Base-by-base conservation (phyloP, 768 basidiomycete species). In the Leccinum broughii region DNA sequence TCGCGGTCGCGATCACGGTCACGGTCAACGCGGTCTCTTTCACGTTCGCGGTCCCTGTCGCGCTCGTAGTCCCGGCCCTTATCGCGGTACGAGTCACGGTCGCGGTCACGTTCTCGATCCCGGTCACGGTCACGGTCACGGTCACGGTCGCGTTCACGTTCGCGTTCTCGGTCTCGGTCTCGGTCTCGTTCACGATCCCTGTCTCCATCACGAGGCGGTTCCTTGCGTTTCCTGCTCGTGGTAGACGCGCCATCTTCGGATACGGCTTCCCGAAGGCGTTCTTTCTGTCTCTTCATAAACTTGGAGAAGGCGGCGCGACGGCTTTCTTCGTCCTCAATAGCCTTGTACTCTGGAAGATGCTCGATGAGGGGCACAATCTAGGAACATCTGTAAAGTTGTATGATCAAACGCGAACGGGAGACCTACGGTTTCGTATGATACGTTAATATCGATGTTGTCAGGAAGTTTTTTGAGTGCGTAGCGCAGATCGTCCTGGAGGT, bases 401-500 rank as follows among this genome's bases (percentile, higher is more conserved):
- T 54, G 32, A 5, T 51, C 20, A 48, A 30, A 48, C 10, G 6
- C 6, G 13, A 24, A 54, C 20, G 30, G 20, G 17, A 13, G 14
- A 74, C 86, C 57, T 64, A 92, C 95, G 66, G 90, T 86, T 65
- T 98, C 95, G 68, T 89, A 98, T 1, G 88, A 71, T 58, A 87
- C 70, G 30, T 76, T 84, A 53, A 95, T 72, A 64, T 96, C 93
- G 41, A 98, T 74, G 1, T 92, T 83, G 53, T 95, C 92, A 0
- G 90, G 73, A 7, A 96, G 78, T 72, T 96, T 96, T 77, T 92
- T 94, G 64, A 98, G 80, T 0, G 95, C 97, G 76, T 98, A 97
- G 6, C 97, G 88, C 39, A 99, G 80, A 69, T 98, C 97, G 74
- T 99, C 97, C 68, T 97, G 93, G 62, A 93, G 76, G 72, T 96